Base-by-base conservation (phyloP, 768 basidiomycete species). In the Rhizopogon vesiculosus region DNA sequence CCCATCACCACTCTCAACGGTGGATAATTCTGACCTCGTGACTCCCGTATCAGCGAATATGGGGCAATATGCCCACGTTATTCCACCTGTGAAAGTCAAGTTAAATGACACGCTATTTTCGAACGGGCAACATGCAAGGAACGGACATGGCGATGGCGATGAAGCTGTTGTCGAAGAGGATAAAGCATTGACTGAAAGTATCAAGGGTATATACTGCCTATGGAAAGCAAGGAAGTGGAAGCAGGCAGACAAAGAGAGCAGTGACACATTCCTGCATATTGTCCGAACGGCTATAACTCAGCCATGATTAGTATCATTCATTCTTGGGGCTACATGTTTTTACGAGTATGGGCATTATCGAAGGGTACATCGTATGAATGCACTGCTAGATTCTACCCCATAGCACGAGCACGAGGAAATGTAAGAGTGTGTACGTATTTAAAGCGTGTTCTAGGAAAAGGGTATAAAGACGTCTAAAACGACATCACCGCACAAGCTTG, bases 191-290 rank as follows among this genome's bases (percentile, higher is more conserved):
- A 75, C 72, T 41, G 77, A 81, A 39, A 75, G 78, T 33, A 77
- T 87, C 48, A 76, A 72, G 56, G 79, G 82, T 2, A 65, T 89
- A 41, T 87, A 81, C 66, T 72, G 66, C 29, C 74, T 88, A 19
- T 88, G 87, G 86, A 80, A 71, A 63, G 62, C 75, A 9, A 69
- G 75, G 29, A 71, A 67, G 46, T 55, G 75, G 29, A 71, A 67
- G 46, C 56, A 58, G 29, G 41, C 50, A 0, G 62, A 57, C 8
- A 64, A 60, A 25, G 64, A 63, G 19, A 67, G 64, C 38, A 66
- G 56, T 28, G 62, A 53, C n/a, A 43, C 53, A 42, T 76, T 76
- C 61, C 56, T 76, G 52, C 64, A 61, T 49, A 64, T 71, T 48
- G 75, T 76, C 44, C 69, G 56, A 54, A 62, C 66, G 5, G 72